These are phyloP conservation scores for Grigorovia transvaalensis DNA, from an alignment of 805 yeast species.

Conservation along the genomic window DNA sequence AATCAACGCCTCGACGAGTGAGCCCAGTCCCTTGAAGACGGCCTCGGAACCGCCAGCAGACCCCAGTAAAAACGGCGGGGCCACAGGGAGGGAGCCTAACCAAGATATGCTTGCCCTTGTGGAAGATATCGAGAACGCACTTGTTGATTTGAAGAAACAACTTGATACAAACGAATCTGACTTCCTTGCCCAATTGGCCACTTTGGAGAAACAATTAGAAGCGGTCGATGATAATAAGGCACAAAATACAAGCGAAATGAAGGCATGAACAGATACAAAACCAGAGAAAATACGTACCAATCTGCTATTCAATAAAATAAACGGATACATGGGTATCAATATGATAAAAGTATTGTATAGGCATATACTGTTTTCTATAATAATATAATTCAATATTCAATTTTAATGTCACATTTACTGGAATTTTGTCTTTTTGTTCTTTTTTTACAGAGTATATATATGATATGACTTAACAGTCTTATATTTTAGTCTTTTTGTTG, in stretches of 20 bases:
- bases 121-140: slow-evolving; percentile 16
- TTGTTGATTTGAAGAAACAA: slow-evolving; percentile 13
- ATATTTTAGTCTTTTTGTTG: slow-evolving; percentile 10
- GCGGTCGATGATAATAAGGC: neutral
- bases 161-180: slow-evolving; percentile 14
- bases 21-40: neutral
- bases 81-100: too few relatives aligned
- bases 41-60: neutral
- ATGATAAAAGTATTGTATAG: neutral
- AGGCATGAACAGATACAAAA: too few relatives aligned
- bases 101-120: neutral
- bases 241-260: too few relatives aligned
- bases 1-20: neutral
- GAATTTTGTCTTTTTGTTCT: too few relatives aligned
- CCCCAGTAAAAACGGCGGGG: neutral
- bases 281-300: neutral
- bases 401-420: neutral
- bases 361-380: neutral
- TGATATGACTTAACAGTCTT: neutral
- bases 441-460: neutral
- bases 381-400: neutral
- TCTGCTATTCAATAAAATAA: neutral
- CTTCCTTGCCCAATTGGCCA: slow-evolving; percentile 10
- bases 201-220: slow-evolving; percentile 15
- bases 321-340: neutral